These are phyloP conservation scores for Solanum appendiculatum DNA, from an alignment of 257 asterid species.

Conservation along the genomic window DNA sequence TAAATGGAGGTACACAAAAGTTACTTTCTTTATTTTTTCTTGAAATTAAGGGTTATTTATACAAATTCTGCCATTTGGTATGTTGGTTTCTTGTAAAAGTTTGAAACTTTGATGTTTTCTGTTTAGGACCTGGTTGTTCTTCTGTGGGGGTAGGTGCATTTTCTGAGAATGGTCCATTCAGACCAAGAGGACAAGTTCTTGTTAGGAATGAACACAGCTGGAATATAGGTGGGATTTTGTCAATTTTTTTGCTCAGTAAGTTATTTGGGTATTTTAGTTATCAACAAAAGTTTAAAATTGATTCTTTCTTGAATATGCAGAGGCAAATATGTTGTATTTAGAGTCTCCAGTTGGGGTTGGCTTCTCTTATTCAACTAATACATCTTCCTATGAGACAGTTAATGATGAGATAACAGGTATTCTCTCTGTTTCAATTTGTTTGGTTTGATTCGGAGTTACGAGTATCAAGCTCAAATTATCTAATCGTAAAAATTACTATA, in stretches of 20 bases:
- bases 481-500: too few species aligned
- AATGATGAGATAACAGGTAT: constrained; percentile 52
- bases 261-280: neutral
- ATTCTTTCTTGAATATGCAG: constrained; percentile 23
- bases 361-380: constrained; percentile 46
- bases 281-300: neutral
- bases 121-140: constrained; percentile 75
- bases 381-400: constrained; percentile 34
- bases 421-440: neutral
- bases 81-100: neutral
- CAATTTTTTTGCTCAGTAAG: neutral
- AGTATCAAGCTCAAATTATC: neutral
- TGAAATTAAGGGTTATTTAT: neutral
- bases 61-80: neutral
- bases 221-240: constrained; percentile 44
- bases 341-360: constrained; percentile 75
- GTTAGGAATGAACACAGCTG: constrained; percentile 49
- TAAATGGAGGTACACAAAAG: constrained; percentile 48
- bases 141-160: constrained; percentile 74
- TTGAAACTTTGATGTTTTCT: neutral
- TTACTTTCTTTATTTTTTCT: neutral
- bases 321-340: constrained; percentile 63
- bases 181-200: constrained; percentile 41
- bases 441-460: neutral
- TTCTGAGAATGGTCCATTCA: constrained; percentile 71